phyloP scores from a whole-genome alignment of 345 rosid genomes.

The Acer negundo region DNA sequence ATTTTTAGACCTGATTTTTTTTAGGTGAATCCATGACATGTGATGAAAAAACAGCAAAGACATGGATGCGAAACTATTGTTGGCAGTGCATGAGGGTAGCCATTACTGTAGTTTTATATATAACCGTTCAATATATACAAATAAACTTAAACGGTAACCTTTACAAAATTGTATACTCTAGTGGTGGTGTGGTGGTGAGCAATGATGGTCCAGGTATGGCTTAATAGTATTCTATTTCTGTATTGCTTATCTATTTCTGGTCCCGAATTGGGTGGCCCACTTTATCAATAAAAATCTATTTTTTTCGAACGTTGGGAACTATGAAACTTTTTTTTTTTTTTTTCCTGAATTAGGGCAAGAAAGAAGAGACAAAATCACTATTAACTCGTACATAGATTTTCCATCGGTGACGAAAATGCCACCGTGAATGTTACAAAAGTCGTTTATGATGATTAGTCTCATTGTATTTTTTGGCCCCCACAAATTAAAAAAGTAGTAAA shows the following conservation, averaged over 20 bases:
- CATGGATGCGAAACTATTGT: background rate
- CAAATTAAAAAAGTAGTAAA: background rate
- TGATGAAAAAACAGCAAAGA: background rate
- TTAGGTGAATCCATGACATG: background rate
- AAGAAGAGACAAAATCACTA: constrained; percentile 21
- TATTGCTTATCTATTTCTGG: background rate
- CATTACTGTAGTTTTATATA: background rate
- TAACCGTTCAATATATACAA: background rate
- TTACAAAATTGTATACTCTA: background rate
- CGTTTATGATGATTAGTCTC: constrained; percentile 14
- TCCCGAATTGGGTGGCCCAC: constrained; percentile 19
- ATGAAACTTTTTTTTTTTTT: background rate
- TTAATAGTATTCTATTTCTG: constrained; percentile 30
- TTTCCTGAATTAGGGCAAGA: background rate
- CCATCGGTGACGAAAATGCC: background rate
- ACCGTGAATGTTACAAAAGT: background rate
- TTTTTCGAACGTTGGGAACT: constrained; percentile 33
- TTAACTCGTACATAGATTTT: background rate
- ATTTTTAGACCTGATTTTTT: too few relatives aligned
- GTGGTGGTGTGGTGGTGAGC: constrained; percentile 23
- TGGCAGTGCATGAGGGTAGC: background rate
- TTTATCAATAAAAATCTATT: background rate
- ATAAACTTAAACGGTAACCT: constrained; percentile 25
- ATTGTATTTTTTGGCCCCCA: constrained; percentile 16
- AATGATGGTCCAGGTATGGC: constrained; percentile 50